These are phyloP conservation scores for Colletotrichum lini DNA, from an alignment of 2,329 filamentous ascomycete species.

Conservation along the genomic window DNA sequence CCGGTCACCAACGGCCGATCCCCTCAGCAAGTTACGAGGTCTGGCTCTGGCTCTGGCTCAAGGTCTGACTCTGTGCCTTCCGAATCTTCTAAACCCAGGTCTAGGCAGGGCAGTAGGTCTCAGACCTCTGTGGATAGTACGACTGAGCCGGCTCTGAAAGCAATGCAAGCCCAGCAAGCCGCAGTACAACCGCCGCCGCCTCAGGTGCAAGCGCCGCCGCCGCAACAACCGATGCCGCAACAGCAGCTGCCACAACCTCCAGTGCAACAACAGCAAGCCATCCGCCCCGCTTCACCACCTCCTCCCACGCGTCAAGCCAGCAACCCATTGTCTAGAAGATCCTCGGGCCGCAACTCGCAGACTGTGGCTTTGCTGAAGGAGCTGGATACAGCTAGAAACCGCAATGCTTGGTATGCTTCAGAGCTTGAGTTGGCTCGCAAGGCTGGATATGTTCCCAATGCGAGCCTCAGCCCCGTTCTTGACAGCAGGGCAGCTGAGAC, in stretches of 20 bases:
- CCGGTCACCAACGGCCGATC: slow-evolving; percentile 73
- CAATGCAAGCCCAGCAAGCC: slow-evolving; percentile 44
- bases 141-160: slow-evolving; percentile 68
- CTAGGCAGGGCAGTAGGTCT: slow-evolving; percentile 63
- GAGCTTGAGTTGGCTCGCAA: slow-evolving; percentile 94
- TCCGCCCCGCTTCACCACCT: slow-evolving; percentile 70
- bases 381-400: slow-evolving; percentile 84
- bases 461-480: slow-evolving; percentile 78
- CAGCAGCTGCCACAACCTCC: slow-evolving; percentile 45
- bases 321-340: slow-evolving; percentile 71
- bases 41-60: slow-evolving; percentile 51
- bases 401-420: slow-evolving; percentile 97
- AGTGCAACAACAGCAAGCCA: slow-evolving; percentile 52
- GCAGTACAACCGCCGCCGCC: slow-evolving; percentile 25
- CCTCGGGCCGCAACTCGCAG: slow-evolving; percentile 74
- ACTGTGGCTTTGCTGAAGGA: slow-evolving; percentile 87
- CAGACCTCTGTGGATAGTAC: slow-evolving; percentile 79
- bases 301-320: slow-evolving; percentile 70
- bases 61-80: slow-evolving; percentile 53
- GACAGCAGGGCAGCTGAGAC: slow-evolving; percentile 84
- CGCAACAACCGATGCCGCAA: slow-evolving; percentile 44
- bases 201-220: slow-evolving; percentile 2
- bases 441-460: slow-evolving; percentile 84
- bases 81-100: slow-evolving; percentile 52
- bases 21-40: slow-evolving; percentile 65